Base-by-base conservation (phyloP, 331 rosid species). In the Saraca asoca region DNA sequence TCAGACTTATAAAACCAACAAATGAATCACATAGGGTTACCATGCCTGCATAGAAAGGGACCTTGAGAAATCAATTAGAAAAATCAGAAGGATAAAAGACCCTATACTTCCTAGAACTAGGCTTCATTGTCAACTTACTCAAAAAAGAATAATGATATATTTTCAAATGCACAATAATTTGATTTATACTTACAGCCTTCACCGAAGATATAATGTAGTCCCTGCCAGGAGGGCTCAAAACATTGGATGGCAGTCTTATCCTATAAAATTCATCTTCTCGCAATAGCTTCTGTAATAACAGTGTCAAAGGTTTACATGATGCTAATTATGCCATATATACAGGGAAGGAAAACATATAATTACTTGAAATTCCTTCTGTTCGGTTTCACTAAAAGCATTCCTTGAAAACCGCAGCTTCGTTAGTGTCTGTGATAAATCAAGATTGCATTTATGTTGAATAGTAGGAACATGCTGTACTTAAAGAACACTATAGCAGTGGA, bases 351-450 rank as follows among this genome's bases (percentile, higher is more conserved):
- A 49, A 34, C 37, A 51, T 38, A 51, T 0, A 50, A 35, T 79
- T 81, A 93, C 98, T 37, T 75, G 74, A 72, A 87, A 90, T 20
- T 72, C 78, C 60, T 78, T 82, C 85, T 73, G 73, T 78, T 90
- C 98, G 24, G 46, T 79, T 39, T 78, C 82, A 31, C 77, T 84
- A 18, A 94, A 86, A 69, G 68, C 67, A 71, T 88, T 82, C 65
- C 98, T 82, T 8, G 85, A 83, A 80, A 90, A 90, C 58, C 98
- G 87, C 77, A 94, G 79, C 95, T 94, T 94, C 11, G 96, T 94
- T 20, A 93, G 78, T 4, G 97, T 90, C 98, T 93, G 74, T 42
- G 24, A 71, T 64, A 79, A 62, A 55, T 69, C 35, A 66, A 71
- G 70, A 67, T 24, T 60, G 19, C 14, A 29, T 34, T n/a, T 73